These are phyloP conservation scores for Spergularia azorica DNA, from an alignment of 179 eudicot species.

Conservation along the genomic window DNA sequence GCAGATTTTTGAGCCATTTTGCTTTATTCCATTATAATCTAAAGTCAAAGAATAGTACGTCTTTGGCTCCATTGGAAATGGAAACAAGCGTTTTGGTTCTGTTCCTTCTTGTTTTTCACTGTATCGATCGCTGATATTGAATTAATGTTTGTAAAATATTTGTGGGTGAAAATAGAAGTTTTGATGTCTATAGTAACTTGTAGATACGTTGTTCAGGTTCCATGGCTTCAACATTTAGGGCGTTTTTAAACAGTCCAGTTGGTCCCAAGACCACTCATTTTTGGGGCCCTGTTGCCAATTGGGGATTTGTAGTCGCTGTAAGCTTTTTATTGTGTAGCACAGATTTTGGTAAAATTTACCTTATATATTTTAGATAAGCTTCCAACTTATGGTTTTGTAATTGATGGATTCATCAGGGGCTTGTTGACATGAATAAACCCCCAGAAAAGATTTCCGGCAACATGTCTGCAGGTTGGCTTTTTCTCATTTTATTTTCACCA, in stretches of 20 bases:
- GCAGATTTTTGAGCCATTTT: background rate
- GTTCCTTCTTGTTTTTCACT: background rate
- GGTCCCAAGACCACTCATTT: slow-evolving; percentile 97
- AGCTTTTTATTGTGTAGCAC: slow-evolving; percentile 26
- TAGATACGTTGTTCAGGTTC: slow-evolving; percentile 21
- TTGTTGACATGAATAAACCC: slow-evolving; percentile 86
- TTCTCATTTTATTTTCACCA: background rate
- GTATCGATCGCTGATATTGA: background rate
- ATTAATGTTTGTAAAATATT: background rate
- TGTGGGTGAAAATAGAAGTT: background rate
- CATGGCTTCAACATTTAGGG: slow-evolving; percentile 66
- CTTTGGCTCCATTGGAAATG: background rate
- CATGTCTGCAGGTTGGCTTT: slow-evolving; percentile 76
- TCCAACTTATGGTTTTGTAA: slow-evolving; percentile 17
- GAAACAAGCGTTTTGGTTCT: background rate
- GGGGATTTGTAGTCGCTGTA: slow-evolving; percentile 92
- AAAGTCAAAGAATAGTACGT: too few relatives aligned
- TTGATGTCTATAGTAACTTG: slow-evolving; percentile 4
- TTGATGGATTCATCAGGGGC: slow-evolving; percentile 51
- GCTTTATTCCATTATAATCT: too few relatives aligned
- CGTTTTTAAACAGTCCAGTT: slow-evolving; percentile 87
- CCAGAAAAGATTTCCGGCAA: slow-evolving; percentile 94
- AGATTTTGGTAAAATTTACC: background rate
- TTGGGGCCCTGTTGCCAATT: slow-evolving; percentile 94
- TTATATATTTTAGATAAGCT: background rate